Base-by-base conservation (phyloP, 345 rosid genomes). In the Lepidium sativum region DNA sequence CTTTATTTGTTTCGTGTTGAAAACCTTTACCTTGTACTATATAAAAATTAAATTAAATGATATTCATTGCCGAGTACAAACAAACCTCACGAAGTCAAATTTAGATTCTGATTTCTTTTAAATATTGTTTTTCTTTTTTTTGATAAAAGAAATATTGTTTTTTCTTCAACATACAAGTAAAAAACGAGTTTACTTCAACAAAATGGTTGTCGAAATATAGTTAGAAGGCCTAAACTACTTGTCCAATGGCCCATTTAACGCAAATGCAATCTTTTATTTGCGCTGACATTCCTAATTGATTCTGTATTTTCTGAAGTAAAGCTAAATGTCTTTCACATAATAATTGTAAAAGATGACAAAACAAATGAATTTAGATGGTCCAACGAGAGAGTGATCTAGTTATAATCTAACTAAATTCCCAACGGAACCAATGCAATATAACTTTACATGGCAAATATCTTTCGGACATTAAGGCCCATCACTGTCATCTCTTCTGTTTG, bases 161-260 rank as follows among this genome's bases (percentile, higher is more conserved):
- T n/a, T n/a, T n/a, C n/a, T n/a, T n/a, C n/a, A n/a, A n/a, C n/a
- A n/a, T n/a, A n/a, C n/a, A n/a, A 20, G 25, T 3, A 23, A 23
- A n/a, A 27, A 27, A 27, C 6, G 31, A 38, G 38, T 51, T 35
- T 35, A 64, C 13, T 44, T 35, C 2, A 38, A 47, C 20, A 55
- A 18, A 27, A 48, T 48, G 31, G 44, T 41, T 50, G 5, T 33
- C 44, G 29, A 25, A 50, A 53, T 35, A 53, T 45, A 44, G 25
- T n/a, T 45, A 37, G 8, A 31, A 73, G 63, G 72, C 72, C 68
- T 59, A 27, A 65, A 18, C 38, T 44, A 60, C 37, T 37, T 65
- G 9, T 52, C 21, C 42, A 44, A 67, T 45, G 53, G 61, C 64
- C 73, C 69, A 73, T 73, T 51, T 33, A 11, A 51, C 51, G 49